Conservation (phyloP, 2,329 filamentous ascomycete species). For the Diaporthe aspalathi region DNA sequence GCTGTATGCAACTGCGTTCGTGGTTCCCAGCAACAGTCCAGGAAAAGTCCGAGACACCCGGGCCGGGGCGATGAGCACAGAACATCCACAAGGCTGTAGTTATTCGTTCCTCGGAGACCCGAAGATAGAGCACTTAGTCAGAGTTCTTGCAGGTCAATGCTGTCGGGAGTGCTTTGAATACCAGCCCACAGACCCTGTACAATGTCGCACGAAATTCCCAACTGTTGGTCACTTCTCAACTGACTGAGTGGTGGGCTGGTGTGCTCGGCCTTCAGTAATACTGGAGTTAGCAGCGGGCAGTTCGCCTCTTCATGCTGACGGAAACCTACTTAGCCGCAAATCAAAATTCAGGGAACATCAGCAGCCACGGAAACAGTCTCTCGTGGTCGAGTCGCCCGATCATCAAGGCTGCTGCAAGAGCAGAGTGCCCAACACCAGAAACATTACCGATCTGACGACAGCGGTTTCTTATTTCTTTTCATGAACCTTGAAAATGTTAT, state of each 20-base stretch:
- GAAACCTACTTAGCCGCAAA: not conserved
- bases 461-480: not conserved
- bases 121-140: no score
- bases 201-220: not conserved
- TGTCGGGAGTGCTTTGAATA: not conserved
- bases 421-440: not conserved
- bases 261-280: not conserved
- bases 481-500: not conserved
- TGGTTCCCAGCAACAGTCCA: not conserved
- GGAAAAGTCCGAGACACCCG: not conserved
- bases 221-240: not conserved
- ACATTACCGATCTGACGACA: not conserved
- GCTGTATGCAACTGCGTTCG: not conserved
- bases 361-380: not conserved
- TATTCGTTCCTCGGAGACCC: not conserved
- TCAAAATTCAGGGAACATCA: not conserved
- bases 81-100: not conserved
- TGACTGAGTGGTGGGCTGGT: not conserved
- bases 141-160: not conserved
- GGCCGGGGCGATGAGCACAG: not conserved
- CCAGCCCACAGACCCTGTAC: not conserved
- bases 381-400: not conserved
- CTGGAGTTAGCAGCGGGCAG: not conserved
- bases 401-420: not conserved
- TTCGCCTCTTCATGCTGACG: not conserved